These are phyloP conservation scores for Talaromyces sp. DNA, from an alignment of 2,329 filamentous ascomycete genomes.

Conservation along the genomic window DNA sequence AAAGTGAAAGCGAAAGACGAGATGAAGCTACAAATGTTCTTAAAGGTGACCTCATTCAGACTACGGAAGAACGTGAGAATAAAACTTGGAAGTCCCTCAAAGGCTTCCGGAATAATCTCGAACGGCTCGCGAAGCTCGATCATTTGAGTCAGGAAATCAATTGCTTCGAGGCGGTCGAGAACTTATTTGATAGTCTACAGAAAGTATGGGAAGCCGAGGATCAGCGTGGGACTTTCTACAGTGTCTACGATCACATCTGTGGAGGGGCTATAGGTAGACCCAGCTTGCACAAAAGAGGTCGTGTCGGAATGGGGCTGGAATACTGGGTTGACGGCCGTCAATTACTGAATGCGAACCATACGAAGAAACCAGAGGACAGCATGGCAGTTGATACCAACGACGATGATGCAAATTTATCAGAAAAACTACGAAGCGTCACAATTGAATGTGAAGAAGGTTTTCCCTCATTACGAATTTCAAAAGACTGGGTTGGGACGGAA, in stretches of 20 bases:
- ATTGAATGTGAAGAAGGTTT: slow-evolving; percentile 46
- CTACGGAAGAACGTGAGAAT: slow-evolving; percentile 29
- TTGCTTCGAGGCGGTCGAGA: slow-evolving; percentile 46
- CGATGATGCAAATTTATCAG: slow-evolving; percentile 21
- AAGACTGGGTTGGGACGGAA: slow-evolving; percentile 41
- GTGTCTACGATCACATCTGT: slow-evolving; percentile 40
- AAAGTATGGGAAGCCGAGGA: slow-evolving; percentile 43
- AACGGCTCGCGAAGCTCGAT: slow-evolving; percentile 44
- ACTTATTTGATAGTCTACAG: slow-evolving; percentile 41
- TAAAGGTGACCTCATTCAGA: slow-evolving; percentile 38
- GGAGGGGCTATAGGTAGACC: slow-evolving; percentile 41
- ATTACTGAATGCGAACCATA: slow-evolving; percentile 30
- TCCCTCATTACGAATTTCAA: slow-evolving; percentile 43
- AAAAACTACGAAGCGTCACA: slow-evolving; percentile 34
- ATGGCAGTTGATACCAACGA: slow-evolving; percentile 27
- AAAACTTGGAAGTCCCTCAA: slow-evolving; percentile 36
- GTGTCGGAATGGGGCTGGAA: slow-evolving; percentile 40
- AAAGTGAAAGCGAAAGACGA: slow-evolving; percentile 37
- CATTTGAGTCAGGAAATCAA: slow-evolving; percentile 44
- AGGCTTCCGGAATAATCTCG: slow-evolving; percentile 42
- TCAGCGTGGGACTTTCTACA: slow-evolving; percentile 28
- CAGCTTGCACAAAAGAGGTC: slow-evolving; percentile 37
- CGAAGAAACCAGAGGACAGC: slow-evolving; percentile 29
- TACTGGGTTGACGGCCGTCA: slow-evolving; percentile 43
- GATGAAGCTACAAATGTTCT: slow-evolving; percentile 44